Percentiles rank a stretch among this genome's conserved stretches.
phyloP scores from a whole-genome alignment of 208 protist genomes.

The Herpetomonas tarakana region DNA sequence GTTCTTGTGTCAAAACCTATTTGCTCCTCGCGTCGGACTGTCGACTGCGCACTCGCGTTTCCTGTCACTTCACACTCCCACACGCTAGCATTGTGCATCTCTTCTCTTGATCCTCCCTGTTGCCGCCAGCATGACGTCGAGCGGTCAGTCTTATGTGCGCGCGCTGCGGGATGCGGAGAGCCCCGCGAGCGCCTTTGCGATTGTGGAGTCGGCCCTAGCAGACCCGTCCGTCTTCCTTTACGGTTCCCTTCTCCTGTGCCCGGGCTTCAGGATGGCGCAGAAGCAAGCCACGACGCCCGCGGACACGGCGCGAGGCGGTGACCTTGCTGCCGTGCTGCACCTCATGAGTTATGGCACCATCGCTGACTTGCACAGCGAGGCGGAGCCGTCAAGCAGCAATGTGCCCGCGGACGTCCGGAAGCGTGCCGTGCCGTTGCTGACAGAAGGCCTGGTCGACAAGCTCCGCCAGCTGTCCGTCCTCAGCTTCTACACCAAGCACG shows the following conservation, averaged over 20 bases:
- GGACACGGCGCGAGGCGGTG: slow-evolving; percentile 5
- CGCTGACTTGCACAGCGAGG: slow-evolving; percentile 12
- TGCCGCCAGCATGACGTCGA: not conserved
- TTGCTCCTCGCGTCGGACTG: too few species aligned
- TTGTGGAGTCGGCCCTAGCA: slow-evolving; percentile 20
- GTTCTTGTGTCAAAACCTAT: too few species aligned
- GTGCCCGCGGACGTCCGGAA: not conserved
- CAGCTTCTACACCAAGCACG: slow-evolving; percentile 19
- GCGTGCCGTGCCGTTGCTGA: slow-evolving; percentile 9
- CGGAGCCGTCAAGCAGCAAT: slow-evolving; percentile 2
- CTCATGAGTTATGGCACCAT: slow-evolving; percentile 30
- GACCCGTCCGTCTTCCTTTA: slow-evolving; percentile 50
- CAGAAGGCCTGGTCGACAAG: slow-evolving; percentile 16
- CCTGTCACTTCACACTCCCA: too few species aligned
- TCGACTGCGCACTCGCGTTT: too few species aligned
- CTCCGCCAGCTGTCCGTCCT: slow-evolving; percentile 39
- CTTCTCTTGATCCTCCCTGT: too few species aligned
- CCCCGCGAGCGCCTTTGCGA: slow-evolving; percentile 3
- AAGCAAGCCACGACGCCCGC: not conserved
- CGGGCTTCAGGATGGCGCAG: not conserved
- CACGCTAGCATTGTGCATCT: too few species aligned
- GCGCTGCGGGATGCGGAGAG: slow-evolving; percentile 11
- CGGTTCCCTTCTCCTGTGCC: slow-evolving; percentile 20
- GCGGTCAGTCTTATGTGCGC: slow-evolving; percentile 4
- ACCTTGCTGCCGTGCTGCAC: slow-evolving; percentile 20